Percentiles rank a stretch among this genome's conserved stretches.
phyloP scores from a whole-genome alignment of 495 filamentous ascomycete species.

The Clohesyomyces aquaticus region DNA sequence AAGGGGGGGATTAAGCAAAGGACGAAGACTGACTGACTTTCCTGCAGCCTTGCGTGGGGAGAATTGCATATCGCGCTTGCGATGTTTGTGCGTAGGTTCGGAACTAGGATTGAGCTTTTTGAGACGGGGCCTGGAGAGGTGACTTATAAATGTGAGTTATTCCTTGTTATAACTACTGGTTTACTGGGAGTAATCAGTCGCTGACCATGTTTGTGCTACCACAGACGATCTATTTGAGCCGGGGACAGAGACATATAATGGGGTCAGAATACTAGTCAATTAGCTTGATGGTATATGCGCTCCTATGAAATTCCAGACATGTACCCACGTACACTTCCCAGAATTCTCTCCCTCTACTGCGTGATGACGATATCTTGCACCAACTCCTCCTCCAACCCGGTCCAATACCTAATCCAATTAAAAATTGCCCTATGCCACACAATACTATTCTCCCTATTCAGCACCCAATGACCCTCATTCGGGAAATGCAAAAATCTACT shows the following conservation, averaged over 20 bases:
- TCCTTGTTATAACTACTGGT: neutral
- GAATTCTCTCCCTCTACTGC: constrained; percentile 24
- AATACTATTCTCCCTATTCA: constrained; percentile 52
- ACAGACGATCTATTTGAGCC: neutral
- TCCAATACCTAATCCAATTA: constrained; percentile 55
- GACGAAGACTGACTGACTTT: neutral
- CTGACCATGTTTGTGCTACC: neutral
- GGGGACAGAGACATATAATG: neutral
- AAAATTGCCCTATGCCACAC: constrained; percentile 57
- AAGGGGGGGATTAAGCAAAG: neutral
- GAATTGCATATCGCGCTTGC: neutral
- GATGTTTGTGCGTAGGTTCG: neutral
- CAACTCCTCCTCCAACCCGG: constrained; percentile 39
- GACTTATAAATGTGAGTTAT: neutral
- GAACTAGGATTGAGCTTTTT: neutral
- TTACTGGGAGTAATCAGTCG: neutral
- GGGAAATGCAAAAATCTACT: constrained; percentile 58
- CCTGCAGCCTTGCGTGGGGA: neutral
- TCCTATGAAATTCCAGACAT: too few species aligned
- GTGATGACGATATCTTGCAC: constrained; percentile 34
- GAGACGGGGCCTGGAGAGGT: constrained; percentile 5
- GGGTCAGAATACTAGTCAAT: neutral
- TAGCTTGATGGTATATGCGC: neutral
- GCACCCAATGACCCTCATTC: constrained; percentile 58
- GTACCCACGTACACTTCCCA: too few species aligned